These are phyloP conservation scores for Eutrema yunnanense DNA, from an alignment of 345 rosid species.

Conservation along the genomic window DNA sequence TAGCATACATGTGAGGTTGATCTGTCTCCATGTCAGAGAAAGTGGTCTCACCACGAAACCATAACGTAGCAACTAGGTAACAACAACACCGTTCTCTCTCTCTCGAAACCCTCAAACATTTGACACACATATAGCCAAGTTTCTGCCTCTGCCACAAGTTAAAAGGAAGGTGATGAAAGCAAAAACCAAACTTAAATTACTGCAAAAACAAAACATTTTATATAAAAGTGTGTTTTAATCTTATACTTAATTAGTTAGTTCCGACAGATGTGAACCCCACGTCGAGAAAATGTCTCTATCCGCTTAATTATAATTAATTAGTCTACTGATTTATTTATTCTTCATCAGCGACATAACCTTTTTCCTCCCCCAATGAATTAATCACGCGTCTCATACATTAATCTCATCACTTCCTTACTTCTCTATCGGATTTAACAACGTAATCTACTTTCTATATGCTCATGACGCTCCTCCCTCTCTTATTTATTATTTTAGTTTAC, in stretches of 20 bases:
- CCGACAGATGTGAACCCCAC: constrained; percentile 11
- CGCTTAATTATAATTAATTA: neutral
- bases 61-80: no score
- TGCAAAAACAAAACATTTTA: neutral
- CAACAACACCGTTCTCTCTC: constrained; percentile 14
- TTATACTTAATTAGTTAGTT: neutral
- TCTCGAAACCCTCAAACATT: constrained; percentile 18
- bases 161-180: neutral
- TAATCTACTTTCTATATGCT: constrained; percentile 20
- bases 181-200: neutral
- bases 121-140: constrained; percentile 8
- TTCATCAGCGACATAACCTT: neutral
- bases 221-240: neutral
- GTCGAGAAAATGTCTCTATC: constrained; percentile 12
- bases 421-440: constrained; percentile 16
- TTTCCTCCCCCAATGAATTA: neutral
- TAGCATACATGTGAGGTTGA: constrained; percentile 21
- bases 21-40: constrained; percentile 29
- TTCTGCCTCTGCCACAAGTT: neutral
- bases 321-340: neutral
- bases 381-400: neutral
- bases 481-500: neutral
- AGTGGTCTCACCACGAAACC: constrained; percentile 29
- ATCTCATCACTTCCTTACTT: constrained; percentile 1
- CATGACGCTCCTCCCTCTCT: constrained; percentile 30